Evolutionary conservation across 345 rosid genomes (phyloP).

Genomic region (Moringa oleifera): DNA sequence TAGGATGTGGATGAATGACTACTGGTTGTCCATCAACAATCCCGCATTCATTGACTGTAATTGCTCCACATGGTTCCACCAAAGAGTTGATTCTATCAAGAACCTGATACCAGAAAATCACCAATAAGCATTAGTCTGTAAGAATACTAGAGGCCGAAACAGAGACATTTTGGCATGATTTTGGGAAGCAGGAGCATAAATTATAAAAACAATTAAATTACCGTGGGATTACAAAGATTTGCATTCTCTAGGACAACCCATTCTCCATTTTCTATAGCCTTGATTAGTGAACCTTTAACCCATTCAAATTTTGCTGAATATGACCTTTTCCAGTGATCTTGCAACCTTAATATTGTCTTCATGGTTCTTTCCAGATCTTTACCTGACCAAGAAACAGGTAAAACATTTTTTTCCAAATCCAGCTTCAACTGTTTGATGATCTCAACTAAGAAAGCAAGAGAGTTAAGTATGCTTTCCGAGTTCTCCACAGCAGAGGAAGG

Average conservation of each 20-base stretch:
- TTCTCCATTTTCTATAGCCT: constrained; percentile 93
- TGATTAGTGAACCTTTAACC: constrained; percentile 74
- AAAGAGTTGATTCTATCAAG: constrained; percentile 97
- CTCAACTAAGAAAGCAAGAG: constrained; percentile 45
- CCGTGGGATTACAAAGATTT: constrained; percentile 97
- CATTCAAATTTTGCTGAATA: constrained; percentile 85
- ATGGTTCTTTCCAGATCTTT: constrained; percentile 43
- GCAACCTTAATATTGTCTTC: constrained; percentile 53
- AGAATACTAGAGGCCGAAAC: constrained; percentile 7
- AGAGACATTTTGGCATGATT: constrained; percentile 10
- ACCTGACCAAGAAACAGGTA: constrained; percentile 46
- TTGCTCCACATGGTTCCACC: constrained; percentile 84
- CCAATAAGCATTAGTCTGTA: constrained; percentile 4
- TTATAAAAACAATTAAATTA: constrained; percentile 18
- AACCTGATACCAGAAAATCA: constrained; percentile 43
- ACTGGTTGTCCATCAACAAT: constrained; percentile 79
- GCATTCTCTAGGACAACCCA: constrained; percentile 93
- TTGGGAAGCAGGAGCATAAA: constrained; percentile 1
- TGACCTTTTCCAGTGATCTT: constrained; percentile 34
- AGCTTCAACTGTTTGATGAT: constrained; percentile 42
- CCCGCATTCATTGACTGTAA: constrained; percentile 89
- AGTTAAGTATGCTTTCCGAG: constrained; percentile 24
- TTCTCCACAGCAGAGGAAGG: constrained; percentile 22
- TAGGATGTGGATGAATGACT: constrained; percentile 70
- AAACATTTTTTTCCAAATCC: constrained; percentile 31